A percentile compares a stretch with the other conserved stretches of the same genome.
These are phyloP conservation scores for Elaeagnus macrophylla DNA, from an alignment of 306 rosid genomes.

Conservation along the genomic window DNA sequence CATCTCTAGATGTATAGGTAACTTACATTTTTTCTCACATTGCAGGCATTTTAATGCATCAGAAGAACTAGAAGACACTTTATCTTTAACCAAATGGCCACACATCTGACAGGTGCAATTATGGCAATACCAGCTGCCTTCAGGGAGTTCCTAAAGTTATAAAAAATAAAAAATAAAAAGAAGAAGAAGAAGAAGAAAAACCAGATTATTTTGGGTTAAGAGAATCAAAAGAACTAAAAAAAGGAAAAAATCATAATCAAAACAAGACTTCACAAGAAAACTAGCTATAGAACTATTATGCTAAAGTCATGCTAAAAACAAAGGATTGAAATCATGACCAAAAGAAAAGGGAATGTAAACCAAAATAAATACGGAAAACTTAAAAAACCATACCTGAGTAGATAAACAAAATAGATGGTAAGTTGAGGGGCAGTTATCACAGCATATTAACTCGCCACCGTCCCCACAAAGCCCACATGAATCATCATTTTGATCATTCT, in stretches of 20 bases:
- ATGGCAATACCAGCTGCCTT: constrained; percentile 89
- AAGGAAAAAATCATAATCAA: constrained; percentile 15
- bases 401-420: constrained; percentile 83
- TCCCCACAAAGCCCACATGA: constrained; percentile 93
- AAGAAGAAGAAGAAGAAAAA: constrained; percentile 13
- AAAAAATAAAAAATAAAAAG: constrained; percentile 16
- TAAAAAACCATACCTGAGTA: constrained; percentile 53
- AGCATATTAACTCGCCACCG: constrained; percentile 91
- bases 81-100: constrained; percentile 58
- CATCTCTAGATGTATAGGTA: constrained; percentile 16
- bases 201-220: background rate
- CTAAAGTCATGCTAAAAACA: background rate
- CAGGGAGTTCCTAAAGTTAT: constrained; percentile 78
- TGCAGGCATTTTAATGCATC: constrained; percentile 71
- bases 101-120: constrained; percentile 85
- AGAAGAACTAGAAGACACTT: constrained; percentile 43
- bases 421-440: constrained; percentile 95
- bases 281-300: background rate
- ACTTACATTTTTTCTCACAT: constrained; percentile 88
- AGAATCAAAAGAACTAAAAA: background rate
- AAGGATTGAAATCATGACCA: background rate
- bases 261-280: constrained; percentile 8
- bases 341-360: constrained; percentile 15
- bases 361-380: constrained; percentile 14
- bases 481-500: constrained; percentile 80